A percentile compares a stretch with the other conserved stretches of the same genome.
Conservation (phyloP, 768 basidiomycete species). For the Tylopilus balloui region DNA sequence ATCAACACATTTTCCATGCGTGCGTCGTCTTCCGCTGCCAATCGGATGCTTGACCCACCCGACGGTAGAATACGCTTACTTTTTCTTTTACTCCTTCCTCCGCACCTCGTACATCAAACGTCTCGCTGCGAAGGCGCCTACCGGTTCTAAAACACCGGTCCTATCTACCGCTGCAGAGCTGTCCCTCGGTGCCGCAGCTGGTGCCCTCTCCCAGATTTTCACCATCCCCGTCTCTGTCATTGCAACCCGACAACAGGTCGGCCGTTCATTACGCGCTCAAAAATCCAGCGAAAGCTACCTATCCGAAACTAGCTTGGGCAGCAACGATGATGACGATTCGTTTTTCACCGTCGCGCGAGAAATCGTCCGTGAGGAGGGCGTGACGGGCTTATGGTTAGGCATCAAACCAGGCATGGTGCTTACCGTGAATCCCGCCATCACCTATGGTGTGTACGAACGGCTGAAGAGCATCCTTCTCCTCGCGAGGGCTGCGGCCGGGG, state of each 20-base stretch:
- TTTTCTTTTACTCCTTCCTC: constrained; percentile 97
- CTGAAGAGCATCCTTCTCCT: constrained; percentile 71
- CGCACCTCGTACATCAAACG: constrained; percentile 78
- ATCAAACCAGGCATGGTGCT: constrained; percentile 90
- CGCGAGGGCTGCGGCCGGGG: constrained; percentile 43
- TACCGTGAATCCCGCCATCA: constrained; percentile 96
- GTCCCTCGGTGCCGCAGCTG: constrained; percentile 84
- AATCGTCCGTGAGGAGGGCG: constrained; percentile 85
- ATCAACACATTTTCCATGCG: constrained; percentile 97
- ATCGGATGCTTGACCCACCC: background rate
- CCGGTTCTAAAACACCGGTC: constrained; percentile 55
- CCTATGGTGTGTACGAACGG: constrained; percentile 92
- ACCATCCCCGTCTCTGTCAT: constrained; percentile 98
- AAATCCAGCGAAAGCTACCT: background rate
- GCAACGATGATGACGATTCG: constrained; percentile 49
- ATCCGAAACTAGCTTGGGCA: background rate
- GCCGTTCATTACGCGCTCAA: constrained; percentile 33
- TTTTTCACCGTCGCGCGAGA: constrained; percentile 78
- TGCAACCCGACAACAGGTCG: constrained; percentile 94
- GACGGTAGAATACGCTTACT: constrained; percentile 92
- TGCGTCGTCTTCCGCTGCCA: constrained; percentile 27
- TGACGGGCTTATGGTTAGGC: constrained; percentile 88
- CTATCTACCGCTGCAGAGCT: constrained; percentile 80
- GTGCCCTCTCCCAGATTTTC: constrained; percentile 93
- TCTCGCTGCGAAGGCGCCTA: constrained; percentile 51